phyloP scores from a whole-genome alignment of 83 land plant genomes.

The Larix sibirica region DNA sequence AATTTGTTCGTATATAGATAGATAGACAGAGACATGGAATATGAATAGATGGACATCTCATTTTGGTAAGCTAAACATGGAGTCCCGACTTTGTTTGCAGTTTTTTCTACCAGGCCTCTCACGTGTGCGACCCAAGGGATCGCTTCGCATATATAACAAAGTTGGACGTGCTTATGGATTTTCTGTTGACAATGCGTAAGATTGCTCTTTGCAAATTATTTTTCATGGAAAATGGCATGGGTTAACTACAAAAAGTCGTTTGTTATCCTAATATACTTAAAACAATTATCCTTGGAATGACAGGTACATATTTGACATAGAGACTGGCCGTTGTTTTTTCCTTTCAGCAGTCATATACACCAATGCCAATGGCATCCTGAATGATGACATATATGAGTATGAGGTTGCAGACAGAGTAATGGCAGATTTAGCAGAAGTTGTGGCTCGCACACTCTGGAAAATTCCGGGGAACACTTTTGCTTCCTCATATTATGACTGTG shows the following conservation, averaged over 20 bases:
- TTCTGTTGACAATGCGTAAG: slow-evolving; percentile 47
- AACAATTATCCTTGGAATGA: background rate
- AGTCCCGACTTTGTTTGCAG: slow-evolving; percentile 16
- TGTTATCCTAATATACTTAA: background rate
- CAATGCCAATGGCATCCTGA: slow-evolving; percentile 37
- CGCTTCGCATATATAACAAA: slow-evolving; percentile 43
- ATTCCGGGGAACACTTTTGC: slow-evolving; percentile 21
- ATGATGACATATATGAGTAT: slow-evolving; percentile 50
- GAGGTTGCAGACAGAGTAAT: slow-evolving; percentile 34
- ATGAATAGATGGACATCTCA: background rate
- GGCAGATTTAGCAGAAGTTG: slow-evolving; percentile 47
- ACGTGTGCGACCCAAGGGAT: slow-evolving; percentile 38
- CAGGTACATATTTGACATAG: slow-evolving; percentile 50
- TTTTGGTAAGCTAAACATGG: background rate
- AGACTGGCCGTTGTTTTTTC: slow-evolving; percentile 38
- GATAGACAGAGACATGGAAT: no score
- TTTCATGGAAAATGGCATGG: background rate
- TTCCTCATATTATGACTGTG: slow-evolving; percentile 21
- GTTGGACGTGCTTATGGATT: slow-evolving; percentile 51
- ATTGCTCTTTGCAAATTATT: background rate
- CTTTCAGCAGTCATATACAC: slow-evolving; percentile 50
- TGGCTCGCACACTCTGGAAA: slow-evolving; percentile 41
- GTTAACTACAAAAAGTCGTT: background rate
- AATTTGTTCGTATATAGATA: background rate
- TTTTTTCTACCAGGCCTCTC: slow-evolving; percentile 51